Conservation (phyloP, 495 filamentous ascomycete species). For the Talaromyces thailandensis region DNA sequence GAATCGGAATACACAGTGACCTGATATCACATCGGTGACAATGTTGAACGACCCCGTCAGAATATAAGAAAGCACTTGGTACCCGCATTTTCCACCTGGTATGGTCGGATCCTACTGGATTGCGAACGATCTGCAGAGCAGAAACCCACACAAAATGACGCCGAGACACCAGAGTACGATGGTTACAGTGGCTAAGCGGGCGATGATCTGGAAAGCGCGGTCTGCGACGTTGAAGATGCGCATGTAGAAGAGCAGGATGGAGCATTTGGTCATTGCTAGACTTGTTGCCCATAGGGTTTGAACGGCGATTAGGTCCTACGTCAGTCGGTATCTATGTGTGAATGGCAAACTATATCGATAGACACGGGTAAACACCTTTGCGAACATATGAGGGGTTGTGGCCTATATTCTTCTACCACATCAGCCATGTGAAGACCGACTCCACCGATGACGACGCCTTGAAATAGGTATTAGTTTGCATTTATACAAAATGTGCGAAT, state of each 20-base stretch:
- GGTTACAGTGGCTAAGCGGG: not conserved
- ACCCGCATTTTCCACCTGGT: not conserved
- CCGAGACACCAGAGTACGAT: no score
- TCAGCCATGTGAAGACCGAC: not conserved
- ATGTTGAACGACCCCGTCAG: slow-evolving; percentile 17
- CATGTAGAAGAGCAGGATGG: slow-evolving; percentile 21
- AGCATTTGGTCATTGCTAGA: slow-evolving; percentile 21
- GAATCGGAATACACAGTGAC: slow-evolving; percentile 32
- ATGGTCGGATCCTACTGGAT: not conserved
- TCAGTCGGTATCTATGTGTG: not conserved
- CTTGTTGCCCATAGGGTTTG: slow-evolving; percentile 15
- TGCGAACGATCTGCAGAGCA: no score
- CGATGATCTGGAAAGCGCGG: slow-evolving; percentile 19
- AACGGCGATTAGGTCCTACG: not conserved
- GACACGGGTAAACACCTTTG: not conserved
- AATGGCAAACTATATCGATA: no score
- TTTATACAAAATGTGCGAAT: not conserved
- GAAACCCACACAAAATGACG: no score
- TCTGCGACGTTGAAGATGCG: slow-evolving; percentile 15
- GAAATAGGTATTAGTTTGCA: not conserved
- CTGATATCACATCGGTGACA: slow-evolving; percentile 28
- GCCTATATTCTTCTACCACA: not conserved
- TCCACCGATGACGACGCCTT: not conserved
- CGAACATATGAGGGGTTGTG: not conserved
- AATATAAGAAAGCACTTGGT: slow-evolving; percentile 4